Evolutionary conservation across 495 filamentous ascomycete species (phyloP).

Genomic region (Xylaria castorea): DNA sequence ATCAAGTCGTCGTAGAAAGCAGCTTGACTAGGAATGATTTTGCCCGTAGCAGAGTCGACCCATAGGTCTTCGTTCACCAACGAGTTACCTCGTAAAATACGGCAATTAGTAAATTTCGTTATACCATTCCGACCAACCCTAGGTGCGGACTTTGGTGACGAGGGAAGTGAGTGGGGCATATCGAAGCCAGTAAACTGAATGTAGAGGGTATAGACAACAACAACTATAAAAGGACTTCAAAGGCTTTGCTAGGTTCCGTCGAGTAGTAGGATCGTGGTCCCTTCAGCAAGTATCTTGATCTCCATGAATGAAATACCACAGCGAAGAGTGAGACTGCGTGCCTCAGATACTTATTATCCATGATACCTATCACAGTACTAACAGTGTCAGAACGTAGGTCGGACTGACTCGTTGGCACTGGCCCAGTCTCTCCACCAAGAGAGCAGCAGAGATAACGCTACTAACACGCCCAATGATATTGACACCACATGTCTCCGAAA

Average conservation of each 20-base stretch:
- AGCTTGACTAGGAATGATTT: constrained; percentile 75
- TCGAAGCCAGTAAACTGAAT: constrained; percentile 14
- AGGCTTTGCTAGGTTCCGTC: constrained; percentile 39
- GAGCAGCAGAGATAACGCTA: constrained; percentile 26
- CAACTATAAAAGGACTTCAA: constrained; percentile 4
- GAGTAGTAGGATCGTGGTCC: constrained; percentile 38
- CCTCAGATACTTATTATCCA: constrained; percentile 39
- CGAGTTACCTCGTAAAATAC: constrained; percentile 65
- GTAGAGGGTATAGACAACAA: constrained; percentile 3
- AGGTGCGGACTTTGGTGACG: constrained; percentile 42
- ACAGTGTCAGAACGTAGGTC: constrained; percentile 8
- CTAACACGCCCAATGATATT: constrained; percentile 31
- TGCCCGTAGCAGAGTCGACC: constrained; percentile 76
- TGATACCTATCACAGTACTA: constrained; percentile 32
- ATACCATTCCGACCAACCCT: constrained; percentile 56
- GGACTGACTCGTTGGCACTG: constrained; percentile 15
- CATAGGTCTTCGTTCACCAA: constrained; percentile 78
- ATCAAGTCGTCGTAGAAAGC: constrained; percentile 74
- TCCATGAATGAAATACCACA: constrained; percentile 37
- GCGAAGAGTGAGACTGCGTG: constrained; percentile 30
- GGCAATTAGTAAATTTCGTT: constrained; percentile 85
- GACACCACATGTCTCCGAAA: neutral
- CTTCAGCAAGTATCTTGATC: constrained; percentile 34
- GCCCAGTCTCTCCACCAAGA: constrained; percentile 20
- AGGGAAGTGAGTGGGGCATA: constrained; percentile 45